phyloP scores from a whole-genome alignment of 192 early-diverging fungal species.

The Chytriomyces sp. region DNA sequence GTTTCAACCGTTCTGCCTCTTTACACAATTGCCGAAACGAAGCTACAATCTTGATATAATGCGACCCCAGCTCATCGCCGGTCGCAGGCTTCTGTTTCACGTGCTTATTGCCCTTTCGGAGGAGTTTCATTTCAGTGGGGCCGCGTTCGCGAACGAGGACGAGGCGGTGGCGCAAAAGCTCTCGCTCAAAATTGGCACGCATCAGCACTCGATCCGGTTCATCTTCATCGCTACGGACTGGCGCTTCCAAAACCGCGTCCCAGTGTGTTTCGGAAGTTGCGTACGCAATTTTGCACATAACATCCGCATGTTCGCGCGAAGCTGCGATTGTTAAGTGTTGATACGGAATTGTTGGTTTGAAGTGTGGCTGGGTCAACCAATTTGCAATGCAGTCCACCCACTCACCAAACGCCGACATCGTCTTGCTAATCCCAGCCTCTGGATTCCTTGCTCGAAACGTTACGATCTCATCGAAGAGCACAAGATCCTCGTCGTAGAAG shows the following conservation, averaged over 20 bases:
- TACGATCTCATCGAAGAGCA: slow-evolving; percentile 26
- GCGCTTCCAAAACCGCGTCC: slow-evolving; percentile 38
- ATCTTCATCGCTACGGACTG: not conserved
- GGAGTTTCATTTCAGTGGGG: not conserved
- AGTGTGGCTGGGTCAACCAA: not conserved
- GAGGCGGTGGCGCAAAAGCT: slow-evolving; percentile 33
- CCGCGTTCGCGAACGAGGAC: slow-evolving; percentile 36
- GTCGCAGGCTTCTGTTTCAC: not conserved
- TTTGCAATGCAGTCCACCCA: not conserved
- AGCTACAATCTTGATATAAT: slow-evolving; percentile 35
- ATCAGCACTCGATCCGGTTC: not conserved
- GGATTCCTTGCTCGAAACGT: slow-evolving; percentile 7
- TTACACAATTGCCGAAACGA: slow-evolving; percentile 32
- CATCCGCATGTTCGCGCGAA: slow-evolving; percentile 27
- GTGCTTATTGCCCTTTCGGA: not conserved
- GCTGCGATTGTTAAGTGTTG: not conserved
- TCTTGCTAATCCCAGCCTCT: not conserved
- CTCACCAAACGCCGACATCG: not conserved
- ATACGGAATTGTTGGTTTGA: too few species aligned
- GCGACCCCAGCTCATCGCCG: slow-evolving; percentile 2
- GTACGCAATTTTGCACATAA: slow-evolving; percentile 40
- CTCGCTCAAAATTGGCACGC: slow-evolving; percentile 32
- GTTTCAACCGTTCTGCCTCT: slow-evolving; percentile 37
- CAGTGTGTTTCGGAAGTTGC: slow-evolving; percentile 33
- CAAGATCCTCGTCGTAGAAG: slow-evolving; percentile 20